A percentile compares a stretch with the other conserved stretches of the same genome.
Evolutionary conservation across 2,329 filamentous ascomycete species (phyloP).

Genomic region (Aspergillus floridensis): DNA sequence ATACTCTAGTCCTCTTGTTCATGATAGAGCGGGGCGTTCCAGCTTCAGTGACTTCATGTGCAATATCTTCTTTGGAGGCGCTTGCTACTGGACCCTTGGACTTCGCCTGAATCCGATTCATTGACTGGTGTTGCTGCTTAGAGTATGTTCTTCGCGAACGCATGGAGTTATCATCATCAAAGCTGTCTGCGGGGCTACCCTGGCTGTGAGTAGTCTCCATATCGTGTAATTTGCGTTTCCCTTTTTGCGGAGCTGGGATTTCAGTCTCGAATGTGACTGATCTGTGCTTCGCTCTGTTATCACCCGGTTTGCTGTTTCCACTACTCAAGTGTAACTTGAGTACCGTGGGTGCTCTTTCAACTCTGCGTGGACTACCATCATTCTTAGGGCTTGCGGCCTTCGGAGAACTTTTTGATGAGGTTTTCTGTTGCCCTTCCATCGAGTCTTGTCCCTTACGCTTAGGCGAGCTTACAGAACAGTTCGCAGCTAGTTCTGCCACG

Average conservation of each 20-base stretch:
- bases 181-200: neutral
- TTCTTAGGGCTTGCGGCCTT: too few relatives aligned
- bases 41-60: neutral
- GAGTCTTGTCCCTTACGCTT: too few relatives aligned
- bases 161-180: slow-evolving; percentile 1
- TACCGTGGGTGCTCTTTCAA: neutral
- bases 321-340: neutral
- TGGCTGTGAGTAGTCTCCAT: neutral
- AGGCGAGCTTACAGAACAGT: too few relatives aligned
- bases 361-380: neutral
- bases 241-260: neutral
- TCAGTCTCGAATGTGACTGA: slow-evolving; percentile 24
- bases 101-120: neutral
- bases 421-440: too few relatives aligned
- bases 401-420: too few relatives aligned
- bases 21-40: neutral
- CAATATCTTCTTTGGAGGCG: slow-evolving; percentile 1
- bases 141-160: slow-evolving; percentile 22
- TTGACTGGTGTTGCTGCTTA: slow-evolving; percentile 10
- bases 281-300: slow-evolving; percentile 19
- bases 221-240: slow-evolving; percentile 9
- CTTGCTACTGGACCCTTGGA: neutral
- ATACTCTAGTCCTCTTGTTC: slow-evolving; percentile 17
- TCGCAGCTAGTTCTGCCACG: too few relatives aligned
- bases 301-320: neutral